Evolutionary conservation across 306 rosid species (phyloP).

Genomic region (Quercus variabilis): DNA sequence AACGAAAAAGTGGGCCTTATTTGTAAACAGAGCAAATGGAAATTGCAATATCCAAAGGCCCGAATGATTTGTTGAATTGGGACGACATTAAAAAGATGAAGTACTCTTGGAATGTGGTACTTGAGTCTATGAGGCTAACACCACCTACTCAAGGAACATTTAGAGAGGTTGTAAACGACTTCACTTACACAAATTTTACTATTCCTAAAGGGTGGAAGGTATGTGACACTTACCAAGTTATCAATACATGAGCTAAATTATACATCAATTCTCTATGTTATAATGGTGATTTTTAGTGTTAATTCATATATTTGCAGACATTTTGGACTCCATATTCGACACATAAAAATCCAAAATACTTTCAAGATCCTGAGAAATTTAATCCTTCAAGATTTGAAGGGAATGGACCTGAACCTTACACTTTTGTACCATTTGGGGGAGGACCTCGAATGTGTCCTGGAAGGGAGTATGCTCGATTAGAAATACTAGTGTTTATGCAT

Average conservation of each 20-base stretch:
- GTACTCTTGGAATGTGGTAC: slow-evolving; percentile 47
- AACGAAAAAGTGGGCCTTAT: no score
- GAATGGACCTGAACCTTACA: slow-evolving; percentile 26
- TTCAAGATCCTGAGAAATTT: slow-evolving; percentile 31
- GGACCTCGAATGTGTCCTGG: slow-evolving; percentile 43
- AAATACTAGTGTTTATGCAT: neutral
- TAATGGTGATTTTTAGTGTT: no score
- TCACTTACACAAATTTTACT: slow-evolving; percentile 24
- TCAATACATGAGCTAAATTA: no score
- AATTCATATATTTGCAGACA: slow-evolving; percentile 10
- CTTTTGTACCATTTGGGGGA: slow-evolving; percentile 34
- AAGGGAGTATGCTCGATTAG: slow-evolving; percentile 26
- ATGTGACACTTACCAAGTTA: neutral
- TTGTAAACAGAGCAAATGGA: slow-evolving; percentile 28
- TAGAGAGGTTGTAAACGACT: slow-evolving; percentile 32
- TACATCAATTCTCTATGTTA: no score
- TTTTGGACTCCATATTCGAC: slow-evolving; percentile 35
- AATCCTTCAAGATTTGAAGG: slow-evolving; percentile 46
- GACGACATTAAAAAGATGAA: slow-evolving; percentile 34
- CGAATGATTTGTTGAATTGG: slow-evolving; percentile 25
- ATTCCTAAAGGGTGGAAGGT: slow-evolving; percentile 54
- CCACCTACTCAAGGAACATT: slow-evolving; percentile 36
- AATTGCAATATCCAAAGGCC: slow-evolving; percentile 17
- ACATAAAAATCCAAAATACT: slow-evolving; percentile 27
- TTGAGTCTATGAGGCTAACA: slow-evolving; percentile 40